Evolutionary conservation across 345 rosid genomes (phyloP), one percentile per base, ranked within the genome.

Genomic region (Populus ilicifolia): DNA sequence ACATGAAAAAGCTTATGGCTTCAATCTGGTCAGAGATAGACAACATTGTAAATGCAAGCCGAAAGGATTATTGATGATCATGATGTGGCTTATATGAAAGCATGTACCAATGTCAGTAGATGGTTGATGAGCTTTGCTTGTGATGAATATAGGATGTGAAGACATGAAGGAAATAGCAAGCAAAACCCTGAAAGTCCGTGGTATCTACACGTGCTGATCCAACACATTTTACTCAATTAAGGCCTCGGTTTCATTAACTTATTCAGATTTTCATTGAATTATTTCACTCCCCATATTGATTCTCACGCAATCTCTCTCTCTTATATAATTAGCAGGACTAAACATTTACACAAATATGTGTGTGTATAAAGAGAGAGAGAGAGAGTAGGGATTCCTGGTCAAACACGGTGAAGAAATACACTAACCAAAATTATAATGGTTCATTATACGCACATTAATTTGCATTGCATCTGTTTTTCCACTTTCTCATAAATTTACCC

Each of bases 241-340:
- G 81, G 80, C 59, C 83, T 83, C 61, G 83, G 73, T 75, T 68
- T 72, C 56, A 70, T 77, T 80, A 65, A 77, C 76, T 65, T 73
- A 64, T 25, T 48, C 29, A 0, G 61, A 29, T 17, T 27, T 50
- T 75, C 68, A 79, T 69, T 75, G 69, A 61, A 64, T 64, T 63
- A 36, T 68, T 69, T 23, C 61, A 29, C 75, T 39, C 66, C 63
- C 67, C 85, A 68, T 76, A 76, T 70, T 82, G 84, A 84, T 86
- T 83, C 89, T 70, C 80, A 88, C 89, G 90, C 89, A 71, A 84
- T 75, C 79, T 68, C 75, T 23, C 46, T 3, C 10, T n/a, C n/a
- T 2, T 4, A 27, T 56, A 56, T 56, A n/a, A n/a, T 8, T 56
- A 56, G 27, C 29, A 27, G 29, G 1, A 27, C 29, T 21, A n/a